Conservation (phyloP, 78 protist genomes). For the Dictyostelium capitatum region DNA sequence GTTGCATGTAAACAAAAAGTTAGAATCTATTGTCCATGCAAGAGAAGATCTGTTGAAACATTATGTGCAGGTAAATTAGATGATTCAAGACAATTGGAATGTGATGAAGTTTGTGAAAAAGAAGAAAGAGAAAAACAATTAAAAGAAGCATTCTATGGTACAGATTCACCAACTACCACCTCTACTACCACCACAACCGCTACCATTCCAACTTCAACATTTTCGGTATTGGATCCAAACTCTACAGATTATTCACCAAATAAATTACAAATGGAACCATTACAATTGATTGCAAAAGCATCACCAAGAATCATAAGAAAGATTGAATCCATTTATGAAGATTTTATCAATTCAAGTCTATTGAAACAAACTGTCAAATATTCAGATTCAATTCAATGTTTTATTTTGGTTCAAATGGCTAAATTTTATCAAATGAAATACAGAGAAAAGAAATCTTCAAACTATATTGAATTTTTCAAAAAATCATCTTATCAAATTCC, state of each 20-base stretch:
- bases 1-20: constrained; percentile 63
- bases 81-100: constrained; percentile 65
- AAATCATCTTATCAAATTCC: constrained; percentile 32
- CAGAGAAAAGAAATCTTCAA: constrained; percentile 34
- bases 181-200: background rate
- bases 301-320: constrained; percentile 60
- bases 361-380: constrained; percentile 44
- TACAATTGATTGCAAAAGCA: constrained; percentile 25
- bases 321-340: constrained; percentile 39
- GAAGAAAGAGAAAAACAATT: constrained; percentile 62
- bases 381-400: constrained; percentile 8
- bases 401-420: constrained; percentile 47
- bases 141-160: constrained; percentile 56
- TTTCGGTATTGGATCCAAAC: background rate
- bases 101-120: constrained; percentile 84
- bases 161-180: background rate
- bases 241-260: background rate
- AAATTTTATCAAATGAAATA: constrained; percentile 45
- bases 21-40: constrained; percentile 70
- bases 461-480: constrained; percentile 47
- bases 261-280: constrained; percentile 19
- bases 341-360: constrained; percentile 43
- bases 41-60: constrained; percentile 73
- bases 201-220: background rate
- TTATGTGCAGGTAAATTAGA: constrained; percentile 53